These are phyloP conservation scores for Silene latifolia DNA, from an alignment of 148 eudicot genomes.

Conservation along the genomic window DNA sequence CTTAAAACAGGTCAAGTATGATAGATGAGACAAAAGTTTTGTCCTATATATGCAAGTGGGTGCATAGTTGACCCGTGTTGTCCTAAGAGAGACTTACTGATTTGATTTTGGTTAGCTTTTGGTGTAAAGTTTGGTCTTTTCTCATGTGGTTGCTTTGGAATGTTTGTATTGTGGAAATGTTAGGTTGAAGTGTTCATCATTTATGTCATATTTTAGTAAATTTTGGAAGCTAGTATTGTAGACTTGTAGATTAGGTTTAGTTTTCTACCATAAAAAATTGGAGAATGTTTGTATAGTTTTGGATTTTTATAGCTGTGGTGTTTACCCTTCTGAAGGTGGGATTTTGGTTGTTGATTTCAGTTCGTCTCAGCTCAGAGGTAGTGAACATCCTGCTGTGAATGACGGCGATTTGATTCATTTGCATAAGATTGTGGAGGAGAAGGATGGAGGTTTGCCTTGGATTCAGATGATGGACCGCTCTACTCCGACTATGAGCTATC, in stretches of 20 bases:
- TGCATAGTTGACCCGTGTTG: too few relatives aligned
- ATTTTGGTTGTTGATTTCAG: constrained; percentile 35
- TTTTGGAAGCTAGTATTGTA: background rate
- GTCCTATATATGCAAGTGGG: too few relatives aligned
- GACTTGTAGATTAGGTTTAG: background rate
- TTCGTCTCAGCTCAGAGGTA: constrained; percentile 38
- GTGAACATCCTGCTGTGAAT: constrained; percentile 34
- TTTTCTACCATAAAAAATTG: background rate
- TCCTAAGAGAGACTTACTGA: too few relatives aligned
- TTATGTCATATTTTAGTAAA: background rate
- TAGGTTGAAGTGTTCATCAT: background rate
- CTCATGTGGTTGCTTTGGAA: background rate
- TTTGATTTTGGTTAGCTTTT: too few relatives aligned
- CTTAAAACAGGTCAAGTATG: too few relatives aligned
- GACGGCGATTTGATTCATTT: constrained; percentile 62
- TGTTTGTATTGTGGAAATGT: background rate
- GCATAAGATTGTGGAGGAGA: constrained; percentile 66
- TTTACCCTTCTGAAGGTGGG: constrained; percentile 3
- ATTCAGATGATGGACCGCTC: constrained; percentile 86
- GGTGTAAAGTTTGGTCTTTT: background rate
- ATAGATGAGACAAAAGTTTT: too few relatives aligned
- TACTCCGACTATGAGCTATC: constrained; percentile 64
- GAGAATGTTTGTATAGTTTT: background rate
- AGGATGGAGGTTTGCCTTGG: constrained; percentile 94
- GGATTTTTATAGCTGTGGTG: background rate